Base-by-base conservation (phyloP, 495 filamentous ascomycete genomes). In the Peziza echinospora region DNA sequence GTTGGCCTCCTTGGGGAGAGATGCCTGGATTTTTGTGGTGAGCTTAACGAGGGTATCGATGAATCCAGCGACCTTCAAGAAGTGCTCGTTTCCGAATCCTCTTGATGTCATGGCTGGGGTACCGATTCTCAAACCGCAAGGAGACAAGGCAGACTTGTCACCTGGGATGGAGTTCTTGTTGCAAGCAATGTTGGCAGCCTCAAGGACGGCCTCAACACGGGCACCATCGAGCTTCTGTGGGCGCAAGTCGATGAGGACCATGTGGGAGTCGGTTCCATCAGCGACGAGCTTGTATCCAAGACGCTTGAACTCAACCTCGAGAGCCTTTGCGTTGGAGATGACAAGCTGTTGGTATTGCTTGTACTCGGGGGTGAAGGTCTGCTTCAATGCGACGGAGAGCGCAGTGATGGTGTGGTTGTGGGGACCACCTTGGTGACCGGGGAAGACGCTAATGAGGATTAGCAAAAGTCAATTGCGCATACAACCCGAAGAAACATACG, bases 371-470 rank as follows among this genome's bases (percentile, higher is more conserved):
- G 78, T 82, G 51, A 74, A 77, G 44, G 83, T 87, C 70, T 99
- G 91, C 71, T 93, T 89, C 51, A 99, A 73, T 41, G 91, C 91
- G 54, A 96, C 91, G 24, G 91, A 82, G 46, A 99, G 73, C 53
- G 91, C 91, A 30, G 91, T 99, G 67, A 99, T 99, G 64, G 91
- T 99, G 75, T 99, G 91, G 72, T 99, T 99, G 71, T 99, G 91
- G 23, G 91, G 91, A 45, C 91, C 91, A 60, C 91, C 91, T 71
- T 99, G 91, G 68, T 99, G 91, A 50, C 91, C 91, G 41, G 91
- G 91, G 74, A 99, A 99, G 63, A 99, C 91, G 49, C n/a, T n/a
- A n/a, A n/a, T n/a, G n/a, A n/a, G n/a, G n/a, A n/a, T n/a, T n/a
- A n/a, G n/a, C 56, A 58, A 3, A 42, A 21, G 19, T 6, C 13